Percentiles rank a stretch among this genome's conserved stretches.
Conservation (phyloP, 2,329 filamentous ascomycete species). For the Colletotrichum falcatum region DNA sequence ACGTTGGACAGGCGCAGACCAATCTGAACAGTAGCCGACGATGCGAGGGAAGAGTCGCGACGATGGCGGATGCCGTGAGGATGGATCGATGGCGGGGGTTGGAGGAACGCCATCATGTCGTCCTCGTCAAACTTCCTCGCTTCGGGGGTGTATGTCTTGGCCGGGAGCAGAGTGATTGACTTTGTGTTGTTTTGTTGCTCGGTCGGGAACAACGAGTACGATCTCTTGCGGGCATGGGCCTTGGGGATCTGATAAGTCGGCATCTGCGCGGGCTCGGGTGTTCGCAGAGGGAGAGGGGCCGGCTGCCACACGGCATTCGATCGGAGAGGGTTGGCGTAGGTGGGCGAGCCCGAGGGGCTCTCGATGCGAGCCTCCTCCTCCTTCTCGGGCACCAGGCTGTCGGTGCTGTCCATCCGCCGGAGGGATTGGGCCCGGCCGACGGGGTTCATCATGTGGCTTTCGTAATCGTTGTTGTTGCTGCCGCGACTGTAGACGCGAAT, state of each 20-base stretch:
- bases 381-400: constrained; percentile 51
- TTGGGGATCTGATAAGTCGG: constrained; percentile 42
- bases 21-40: constrained; percentile 78
- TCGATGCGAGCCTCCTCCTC: constrained; percentile 48
- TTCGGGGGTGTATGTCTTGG: constrained; percentile 59
- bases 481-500: constrained; percentile 55
- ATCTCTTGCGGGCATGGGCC: constrained; percentile 51
- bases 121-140: constrained; percentile 13
- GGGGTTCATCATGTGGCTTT: constrained; percentile 52
- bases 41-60: constrained; percentile 71
- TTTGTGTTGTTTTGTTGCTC: constrained; percentile 47
- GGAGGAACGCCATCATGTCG: constrained; percentile 28
- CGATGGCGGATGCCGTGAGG: constrained; percentile 57
- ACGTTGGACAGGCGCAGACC: constrained; percentile 75
- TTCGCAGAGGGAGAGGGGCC: constrained; percentile 16
- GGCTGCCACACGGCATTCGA: constrained; percentile 49
- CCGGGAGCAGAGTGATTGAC: constrained; percentile 57
- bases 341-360: constrained; percentile 43
- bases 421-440: constrained; percentile 47
- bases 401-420: constrained; percentile 51
- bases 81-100: constrained; percentile 38
- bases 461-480: constrained; percentile 45
- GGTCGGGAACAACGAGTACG: constrained; percentile 56
- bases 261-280: constrained; percentile 34
- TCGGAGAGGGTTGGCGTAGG: constrained; percentile 47